Evolutionary conservation across 345 rosid species (phyloP).

Genomic region (Cardiospermum halicacabum): DNA sequence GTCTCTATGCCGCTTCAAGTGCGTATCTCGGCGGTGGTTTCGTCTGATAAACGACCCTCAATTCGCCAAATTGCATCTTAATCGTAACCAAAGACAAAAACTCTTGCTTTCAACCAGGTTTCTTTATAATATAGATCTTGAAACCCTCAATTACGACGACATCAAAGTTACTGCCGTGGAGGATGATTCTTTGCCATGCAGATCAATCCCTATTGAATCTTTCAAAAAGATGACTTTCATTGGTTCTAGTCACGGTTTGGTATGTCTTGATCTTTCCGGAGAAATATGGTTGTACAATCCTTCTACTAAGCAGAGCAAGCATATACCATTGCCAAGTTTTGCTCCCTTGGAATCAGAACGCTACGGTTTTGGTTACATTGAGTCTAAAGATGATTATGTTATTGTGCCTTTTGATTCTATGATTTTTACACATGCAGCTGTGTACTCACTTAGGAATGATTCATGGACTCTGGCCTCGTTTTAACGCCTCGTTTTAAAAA

Average conservation of each 20-base stretch:
- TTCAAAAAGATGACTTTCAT: too few relatives aligned
- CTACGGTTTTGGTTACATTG: neutral
- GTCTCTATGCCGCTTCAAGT: neutral
- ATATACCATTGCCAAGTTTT: neutral
- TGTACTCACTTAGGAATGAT: neutral
- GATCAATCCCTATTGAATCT: too few relatives aligned
- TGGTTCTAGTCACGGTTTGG: neutral
- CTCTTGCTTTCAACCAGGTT: neutral
- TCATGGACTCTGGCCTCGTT: neutral
- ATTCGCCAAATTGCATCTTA: neutral
- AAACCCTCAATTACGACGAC: too few relatives aligned
- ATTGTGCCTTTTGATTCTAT: neutral
- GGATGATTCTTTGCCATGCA: too few relatives aligned
- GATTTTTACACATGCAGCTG: too few relatives aligned
- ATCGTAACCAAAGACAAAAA: neutral
- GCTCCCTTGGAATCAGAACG: neutral
- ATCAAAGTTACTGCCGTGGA: too few relatives aligned
- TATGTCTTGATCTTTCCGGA: neutral
- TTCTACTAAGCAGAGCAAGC: neutral
- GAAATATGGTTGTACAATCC: neutral
- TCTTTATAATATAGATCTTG: too few relatives aligned
- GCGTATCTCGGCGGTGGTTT: neutral
- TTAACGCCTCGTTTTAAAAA: neutral
- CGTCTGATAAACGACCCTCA: neutral
- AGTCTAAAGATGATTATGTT: neutral